phyloP scores from a whole-genome alignment of 2,329 filamentous ascomycete species.

The Neonectria ditissima region DNA sequence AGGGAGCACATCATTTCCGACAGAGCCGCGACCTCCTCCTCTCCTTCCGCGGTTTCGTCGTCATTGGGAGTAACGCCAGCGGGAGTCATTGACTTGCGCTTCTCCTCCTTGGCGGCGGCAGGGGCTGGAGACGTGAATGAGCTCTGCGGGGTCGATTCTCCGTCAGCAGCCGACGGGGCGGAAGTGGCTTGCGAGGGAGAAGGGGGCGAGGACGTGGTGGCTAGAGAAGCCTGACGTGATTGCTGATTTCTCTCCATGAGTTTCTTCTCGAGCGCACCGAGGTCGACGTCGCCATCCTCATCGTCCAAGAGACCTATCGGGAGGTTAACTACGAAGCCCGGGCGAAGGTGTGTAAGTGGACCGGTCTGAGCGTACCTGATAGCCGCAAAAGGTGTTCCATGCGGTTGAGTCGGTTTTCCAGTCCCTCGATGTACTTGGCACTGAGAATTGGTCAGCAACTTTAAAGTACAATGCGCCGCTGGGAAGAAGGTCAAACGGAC shows the following conservation, averaged over 20 bases:
- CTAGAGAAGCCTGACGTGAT: slow-evolving; percentile 63
- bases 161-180: slow-evolving; percentile 52
- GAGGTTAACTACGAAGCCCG: slow-evolving; percentile 26
- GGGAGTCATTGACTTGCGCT: slow-evolving; percentile 45
- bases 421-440: slow-evolving; percentile 96
- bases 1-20: slow-evolving; percentile 99
- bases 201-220: slow-evolving; percentile 60
- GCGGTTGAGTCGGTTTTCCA: slow-evolving; percentile 93
- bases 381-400: slow-evolving; percentile 94
- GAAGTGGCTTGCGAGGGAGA: slow-evolving; percentile 63
- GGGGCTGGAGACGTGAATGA: slow-evolving; percentile 65
- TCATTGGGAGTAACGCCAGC: slow-evolving; percentile 33
- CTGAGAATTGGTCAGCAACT: slow-evolving; percentile 58
- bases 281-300: slow-evolving; percentile 87
- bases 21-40: slow-evolving; percentile 82
- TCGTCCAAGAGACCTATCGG: slow-evolving; percentile 79
- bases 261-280: slow-evolving; percentile 87
- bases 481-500: slow-evolving; percentile 60
- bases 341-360: not conserved
- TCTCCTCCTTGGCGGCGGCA: slow-evolving; percentile 53
- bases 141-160: slow-evolving; percentile 64
- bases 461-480: not conserved
- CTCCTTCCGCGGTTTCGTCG: slow-evolving; percentile 43
- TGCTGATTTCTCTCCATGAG: slow-evolving; percentile 68
- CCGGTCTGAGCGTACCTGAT: slow-evolving; percentile 66